phyloP scores from a whole-genome alignment of 331 rosid species.

The Telfairia occidentalis region DNA sequence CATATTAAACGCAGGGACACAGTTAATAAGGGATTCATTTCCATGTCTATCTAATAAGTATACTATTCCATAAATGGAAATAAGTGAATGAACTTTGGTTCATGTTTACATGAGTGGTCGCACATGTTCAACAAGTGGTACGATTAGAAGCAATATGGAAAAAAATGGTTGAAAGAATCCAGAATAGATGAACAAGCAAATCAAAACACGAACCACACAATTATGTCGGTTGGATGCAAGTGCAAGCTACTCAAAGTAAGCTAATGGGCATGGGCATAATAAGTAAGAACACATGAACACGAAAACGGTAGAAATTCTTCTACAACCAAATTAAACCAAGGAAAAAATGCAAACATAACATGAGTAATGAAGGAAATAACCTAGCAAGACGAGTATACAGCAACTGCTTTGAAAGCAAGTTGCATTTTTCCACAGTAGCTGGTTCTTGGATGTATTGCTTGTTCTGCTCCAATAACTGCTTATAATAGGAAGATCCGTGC shows the following conservation, averaged over 20 bases:
- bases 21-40: neutral
- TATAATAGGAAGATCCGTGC: slow-evolving; percentile 65
- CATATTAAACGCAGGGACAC: neutral
- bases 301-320: neutral
- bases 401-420: slow-evolving; percentile 60
- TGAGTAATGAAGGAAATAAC: slow-evolving; percentile 24
- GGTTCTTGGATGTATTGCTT: slow-evolving; percentile 87
- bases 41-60: neutral
- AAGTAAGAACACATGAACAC: neutral
- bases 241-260: neutral
- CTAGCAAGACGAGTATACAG: slow-evolving; percentile 93
- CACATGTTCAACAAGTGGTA: neutral
- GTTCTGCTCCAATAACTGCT: slow-evolving; percentile 79
- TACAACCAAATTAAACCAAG: neutral
- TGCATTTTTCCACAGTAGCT: slow-evolving; percentile 79
- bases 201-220: neutral
- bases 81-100: neutral
- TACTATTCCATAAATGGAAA: neutral
- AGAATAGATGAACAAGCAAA: neutral
- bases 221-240: neutral
- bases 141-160: neutral
- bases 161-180: neutral
- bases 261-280: neutral
- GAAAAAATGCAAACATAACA: neutral
- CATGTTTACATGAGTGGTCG: neutral